These are phyloP conservation scores for Phaeodactylum tricornutum DNA, from an alignment of 108 stramenopile species.

Conservation along the genomic window DNA sequence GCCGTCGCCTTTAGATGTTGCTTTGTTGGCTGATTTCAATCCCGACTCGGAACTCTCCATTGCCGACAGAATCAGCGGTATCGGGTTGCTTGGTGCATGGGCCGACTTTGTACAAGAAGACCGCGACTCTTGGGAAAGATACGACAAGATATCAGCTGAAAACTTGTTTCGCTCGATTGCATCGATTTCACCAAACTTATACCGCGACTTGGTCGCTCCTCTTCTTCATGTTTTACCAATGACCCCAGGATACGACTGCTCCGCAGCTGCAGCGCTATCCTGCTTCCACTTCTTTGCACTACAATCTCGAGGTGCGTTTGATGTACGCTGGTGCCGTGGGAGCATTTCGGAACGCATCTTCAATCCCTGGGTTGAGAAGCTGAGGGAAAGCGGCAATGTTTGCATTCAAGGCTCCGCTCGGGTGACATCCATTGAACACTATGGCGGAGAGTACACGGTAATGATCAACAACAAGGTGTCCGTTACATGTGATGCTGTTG, in stretches of 20 bases:
- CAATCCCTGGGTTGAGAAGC: constrained; percentile 51
- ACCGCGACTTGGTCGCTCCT: constrained; percentile 65
- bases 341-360: constrained; percentile 66
- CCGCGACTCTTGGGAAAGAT: constrained; percentile 45
- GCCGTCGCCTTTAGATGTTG: constrained; percentile 66
- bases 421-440: constrained; percentile 38
- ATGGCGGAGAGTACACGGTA: constrained; percentile 6
- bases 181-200: constrained; percentile 43
- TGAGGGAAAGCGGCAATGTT: constrained; percentile 35
- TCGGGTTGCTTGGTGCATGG: constrained; percentile 63
- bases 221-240: constrained; percentile 74
- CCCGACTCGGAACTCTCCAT: constrained; percentile 15
- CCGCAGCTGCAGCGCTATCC: constrained; percentile 74
- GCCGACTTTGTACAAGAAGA: constrained; percentile 77
- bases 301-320: constrained; percentile 77
- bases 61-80: constrained; percentile 41
- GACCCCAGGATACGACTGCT: constrained; percentile 76
- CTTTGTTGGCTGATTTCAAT: constrained; percentile 57
- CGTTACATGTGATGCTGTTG: constrained; percentile 54
- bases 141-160: constrained; percentile 62
- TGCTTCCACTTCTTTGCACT: constrained; percentile 85
- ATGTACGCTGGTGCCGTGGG: constrained; percentile 73
- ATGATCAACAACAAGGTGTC: constrained; percentile 10
- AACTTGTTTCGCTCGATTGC: constrained; percentile 47
- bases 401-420: constrained; percentile 38